A percentile compares a stretch with the other conserved stretches of the same genome.
Conservation (phyloP, 768 basidiomycete genomes). For the Multifurca ochricompacta region DNA sequence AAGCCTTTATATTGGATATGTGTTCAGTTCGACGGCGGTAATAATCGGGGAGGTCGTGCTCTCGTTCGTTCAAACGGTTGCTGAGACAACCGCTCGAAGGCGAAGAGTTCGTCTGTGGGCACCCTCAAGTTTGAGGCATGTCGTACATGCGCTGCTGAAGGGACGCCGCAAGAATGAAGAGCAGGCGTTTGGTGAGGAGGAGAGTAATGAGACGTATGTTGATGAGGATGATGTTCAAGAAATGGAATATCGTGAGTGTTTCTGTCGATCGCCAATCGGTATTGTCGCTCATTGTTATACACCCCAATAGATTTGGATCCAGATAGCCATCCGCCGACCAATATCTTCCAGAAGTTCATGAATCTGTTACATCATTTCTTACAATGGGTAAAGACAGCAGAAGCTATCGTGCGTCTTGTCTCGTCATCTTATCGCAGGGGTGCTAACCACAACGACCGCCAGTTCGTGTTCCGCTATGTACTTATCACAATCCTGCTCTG, state of each 20-base stretch:
- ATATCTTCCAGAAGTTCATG: slow-evolving; percentile 35
- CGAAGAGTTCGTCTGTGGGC: slow-evolving; percentile 38
- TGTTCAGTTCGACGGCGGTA: slow-evolving; percentile 40
- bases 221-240: slow-evolving; percentile 21
- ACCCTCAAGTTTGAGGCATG: slow-evolving; percentile 36
- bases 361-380: slow-evolving; percentile 29
- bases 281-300: not conserved
- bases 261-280: not conserved
- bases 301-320: slow-evolving; percentile 33
- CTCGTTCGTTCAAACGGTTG: slow-evolving; percentile 31
- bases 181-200: slow-evolving; percentile 27
- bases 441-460: not conserved
- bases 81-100: slow-evolving; percentile 33
- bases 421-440: not conserved
- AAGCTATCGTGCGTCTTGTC: slow-evolving; percentile 32
- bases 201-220: slow-evolving; percentile 24
- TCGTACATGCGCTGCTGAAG: slow-evolving; percentile 26
- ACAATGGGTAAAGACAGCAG: slow-evolving; percentile 36
- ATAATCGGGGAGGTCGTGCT: slow-evolving; percentile 33
- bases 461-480: slow-evolving; percentile 47
- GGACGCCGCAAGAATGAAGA: slow-evolving; percentile 22
- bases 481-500: slow-evolving; percentile 43
- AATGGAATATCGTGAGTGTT: slow-evolving; percentile 14
- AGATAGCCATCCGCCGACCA: slow-evolving; percentile 41
- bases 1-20: slow-evolving; percentile 43